A percentile compares a stretch with the other conserved stretches of the same genome.
Evolutionary conservation across 2,329 filamentous ascomycete species (phyloP).

Genomic region (Phyllosticta ampelicida): DNA sequence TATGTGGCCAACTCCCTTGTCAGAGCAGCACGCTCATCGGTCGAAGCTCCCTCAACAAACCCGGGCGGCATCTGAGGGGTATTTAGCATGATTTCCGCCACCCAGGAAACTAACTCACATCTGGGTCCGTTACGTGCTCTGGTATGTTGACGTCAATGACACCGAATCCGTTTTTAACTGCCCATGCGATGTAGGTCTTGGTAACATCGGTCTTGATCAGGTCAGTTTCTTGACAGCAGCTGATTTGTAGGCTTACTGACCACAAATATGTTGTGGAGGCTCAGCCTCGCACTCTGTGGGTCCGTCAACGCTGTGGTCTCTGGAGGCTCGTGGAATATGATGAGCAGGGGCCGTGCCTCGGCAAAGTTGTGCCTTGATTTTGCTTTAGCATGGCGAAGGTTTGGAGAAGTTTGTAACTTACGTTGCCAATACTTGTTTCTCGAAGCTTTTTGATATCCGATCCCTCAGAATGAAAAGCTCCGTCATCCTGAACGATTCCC

Average conservation of each 20-base stretch:
- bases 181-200: conserved; percentile 76
- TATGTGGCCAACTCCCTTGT: conserved; percentile 68
- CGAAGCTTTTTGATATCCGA: conserved; percentile 62
- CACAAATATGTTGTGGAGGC: conserved; percentile 78
- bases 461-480: conserved; percentile 70
- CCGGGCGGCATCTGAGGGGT: conserved; percentile 20
- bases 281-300: conserved; percentile 54
- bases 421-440: conserved; percentile 78
- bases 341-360: conserved; percentile 55
- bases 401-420: conserved; percentile 44
- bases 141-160: conserved; percentile 91
- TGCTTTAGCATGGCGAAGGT: conserved; percentile 8
- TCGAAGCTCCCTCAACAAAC: conserved; percentile 39
- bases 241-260: conserved; percentile 43
- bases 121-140: conserved; percentile 56
- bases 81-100: conserved; percentile 6
- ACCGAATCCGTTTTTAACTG: conserved; percentile 61
- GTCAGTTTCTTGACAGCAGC: conserved; percentile 13
- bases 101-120: conserved; percentile 33
- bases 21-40: conserved; percentile 29
- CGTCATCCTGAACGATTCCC: conserved; percentile 65
- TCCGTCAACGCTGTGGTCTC: conserved; percentile 32
- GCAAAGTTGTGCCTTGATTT: conserved; percentile 50
- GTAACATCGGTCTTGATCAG: conserved; percentile 62
- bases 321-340: conserved; percentile 83